These are phyloP conservation scores for Davidsoniella neocaledoniae DNA, from an alignment of 2,329 filamentous ascomycete species.

Conservation along the genomic window DNA sequence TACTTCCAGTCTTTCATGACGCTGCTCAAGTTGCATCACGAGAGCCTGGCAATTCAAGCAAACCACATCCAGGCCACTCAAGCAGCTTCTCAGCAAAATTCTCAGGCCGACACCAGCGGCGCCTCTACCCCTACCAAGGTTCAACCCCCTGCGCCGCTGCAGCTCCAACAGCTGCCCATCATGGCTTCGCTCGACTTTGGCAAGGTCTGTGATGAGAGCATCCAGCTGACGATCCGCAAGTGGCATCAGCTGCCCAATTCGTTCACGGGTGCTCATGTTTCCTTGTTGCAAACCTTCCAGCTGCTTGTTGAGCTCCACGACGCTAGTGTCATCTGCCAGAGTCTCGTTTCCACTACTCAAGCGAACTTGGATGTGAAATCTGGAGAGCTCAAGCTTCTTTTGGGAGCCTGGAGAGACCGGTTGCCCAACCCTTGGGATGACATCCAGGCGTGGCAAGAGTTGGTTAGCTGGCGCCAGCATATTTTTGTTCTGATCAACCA, in stretches of 20 bases:
- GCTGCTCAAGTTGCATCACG: conserved; percentile 66
- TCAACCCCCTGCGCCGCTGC: not conserved
- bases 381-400: conserved; percentile 80
- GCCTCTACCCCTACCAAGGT: not conserved
- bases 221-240: conserved; percentile 90
- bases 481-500: conserved; percentile 96
- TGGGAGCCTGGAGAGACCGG: conserved; percentile 89
- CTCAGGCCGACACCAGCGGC: not conserved
- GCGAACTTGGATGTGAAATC: conserved; percentile 85
- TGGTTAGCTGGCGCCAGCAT: conserved; percentile 99
- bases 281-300: conserved; percentile 92
- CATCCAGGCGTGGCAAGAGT: conserved; percentile 96
- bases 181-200: conserved; percentile 54
- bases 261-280: conserved; percentile 89
- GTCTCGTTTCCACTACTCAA: conserved; percentile 68
- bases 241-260: conserved; percentile 96
- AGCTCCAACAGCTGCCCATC: conserved; percentile 8
- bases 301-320: conserved; percentile 94
- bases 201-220: conserved; percentile 85
- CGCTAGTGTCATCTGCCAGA: conserved; percentile 89
- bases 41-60: conserved; percentile 7
- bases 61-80: conserved; percentile 56
- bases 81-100: conserved; percentile 3
- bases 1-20: conserved; percentile 99
- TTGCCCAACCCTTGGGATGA: conserved; percentile 98